phyloP scores from a whole-genome alignment of 106 monocot species.

The Apostasia ramifera region DNA sequence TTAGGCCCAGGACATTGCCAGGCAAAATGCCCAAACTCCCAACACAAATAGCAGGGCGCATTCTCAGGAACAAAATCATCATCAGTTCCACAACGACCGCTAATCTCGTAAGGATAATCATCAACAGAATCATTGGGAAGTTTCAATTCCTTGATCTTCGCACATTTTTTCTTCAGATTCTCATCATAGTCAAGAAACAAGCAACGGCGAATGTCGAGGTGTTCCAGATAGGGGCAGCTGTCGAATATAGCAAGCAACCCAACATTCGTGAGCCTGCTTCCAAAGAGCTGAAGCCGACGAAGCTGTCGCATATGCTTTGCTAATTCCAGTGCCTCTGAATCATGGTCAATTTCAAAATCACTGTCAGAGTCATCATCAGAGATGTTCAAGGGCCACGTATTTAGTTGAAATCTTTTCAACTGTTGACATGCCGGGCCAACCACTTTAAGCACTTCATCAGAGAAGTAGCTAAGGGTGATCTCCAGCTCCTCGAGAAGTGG shows the following conservation, averaged over 20 bases:
- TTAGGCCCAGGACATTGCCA: too few relatives aligned
- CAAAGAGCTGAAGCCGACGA: conserved; percentile 26
- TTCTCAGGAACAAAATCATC: too few relatives aligned
- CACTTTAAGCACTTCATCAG: conserved; percentile 10
- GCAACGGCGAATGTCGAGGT: conserved; percentile 27
- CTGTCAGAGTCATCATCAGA: neutral
- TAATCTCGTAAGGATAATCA: too few relatives aligned
- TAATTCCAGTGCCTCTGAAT: conserved; percentile 23
- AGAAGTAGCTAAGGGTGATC: conserved; percentile 16
- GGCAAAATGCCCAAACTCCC: too few relatives aligned
- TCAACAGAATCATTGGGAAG: conserved; percentile 3
- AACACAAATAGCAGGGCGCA: too few relatives aligned
- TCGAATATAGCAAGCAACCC: conserved; percentile 36
- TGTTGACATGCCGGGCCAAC: conserved; percentile 25
- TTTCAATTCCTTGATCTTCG: conserved; percentile 7
- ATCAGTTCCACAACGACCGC: too few relatives aligned
- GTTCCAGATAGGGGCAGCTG: conserved; percentile 34
- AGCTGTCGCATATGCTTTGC: conserved; percentile 36
- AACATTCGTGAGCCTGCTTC: conserved; percentile 18
- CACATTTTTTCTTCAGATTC: neutral
- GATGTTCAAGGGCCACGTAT: neutral
- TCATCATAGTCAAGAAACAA: conserved; percentile 5
- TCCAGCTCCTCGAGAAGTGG: conserved; percentile 31
- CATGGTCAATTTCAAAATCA: neutral
- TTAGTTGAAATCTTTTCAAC: conserved; percentile 17